Percentiles rank a stretch among this genome's conserved stretches.
Conservation (phyloP, 2,329 filamentous ascomycete species). For the Pseudopithomyces maydicus region DNA sequence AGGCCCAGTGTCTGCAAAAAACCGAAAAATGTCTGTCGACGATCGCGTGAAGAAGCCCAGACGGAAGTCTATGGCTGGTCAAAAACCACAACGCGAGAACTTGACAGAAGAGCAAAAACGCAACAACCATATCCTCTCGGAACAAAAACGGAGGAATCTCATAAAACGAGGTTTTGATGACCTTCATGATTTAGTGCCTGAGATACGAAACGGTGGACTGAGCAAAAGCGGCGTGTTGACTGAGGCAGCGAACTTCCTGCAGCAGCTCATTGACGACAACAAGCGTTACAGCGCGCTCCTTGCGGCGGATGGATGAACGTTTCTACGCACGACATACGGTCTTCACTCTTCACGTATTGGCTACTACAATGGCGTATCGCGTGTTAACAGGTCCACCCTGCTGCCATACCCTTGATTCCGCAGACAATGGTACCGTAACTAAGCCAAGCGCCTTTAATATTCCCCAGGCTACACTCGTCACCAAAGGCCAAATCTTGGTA, state of each 20-base stretch:
- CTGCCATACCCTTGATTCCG: background rate
- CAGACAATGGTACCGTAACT: background rate
- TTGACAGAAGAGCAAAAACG: conserved; percentile 80
- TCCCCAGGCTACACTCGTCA: background rate
- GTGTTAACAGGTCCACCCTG: background rate
- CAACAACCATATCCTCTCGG: conserved; percentile 84
- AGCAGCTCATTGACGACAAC: conserved; percentile 73
- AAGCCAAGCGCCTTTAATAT: background rate
- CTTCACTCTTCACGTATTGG: background rate
- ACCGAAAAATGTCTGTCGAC: conserved; percentile 24
- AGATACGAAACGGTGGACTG: conserved; percentile 72
- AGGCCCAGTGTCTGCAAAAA: conserved; percentile 21
- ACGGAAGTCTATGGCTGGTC: conserved; percentile 26
- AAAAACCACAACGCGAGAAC: conserved; percentile 56
- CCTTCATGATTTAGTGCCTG: conserved; percentile 76
- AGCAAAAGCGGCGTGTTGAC: conserved; percentile 82
- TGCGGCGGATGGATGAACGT: background rate
- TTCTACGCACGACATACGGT: background rate
- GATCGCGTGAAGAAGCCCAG: conserved; percentile 33
- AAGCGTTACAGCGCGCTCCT: conserved; percentile 10
- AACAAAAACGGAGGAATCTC: conserved; percentile 82
- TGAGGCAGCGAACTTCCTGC: conserved; percentile 78
- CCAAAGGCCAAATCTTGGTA: background rate
- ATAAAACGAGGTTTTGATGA: conserved; percentile 85
- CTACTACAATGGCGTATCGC: background rate